phyloP scores from a whole-genome alignment of 371 early-diverging fungal genomes.

The Dichotomocladium elegans region DNA sequence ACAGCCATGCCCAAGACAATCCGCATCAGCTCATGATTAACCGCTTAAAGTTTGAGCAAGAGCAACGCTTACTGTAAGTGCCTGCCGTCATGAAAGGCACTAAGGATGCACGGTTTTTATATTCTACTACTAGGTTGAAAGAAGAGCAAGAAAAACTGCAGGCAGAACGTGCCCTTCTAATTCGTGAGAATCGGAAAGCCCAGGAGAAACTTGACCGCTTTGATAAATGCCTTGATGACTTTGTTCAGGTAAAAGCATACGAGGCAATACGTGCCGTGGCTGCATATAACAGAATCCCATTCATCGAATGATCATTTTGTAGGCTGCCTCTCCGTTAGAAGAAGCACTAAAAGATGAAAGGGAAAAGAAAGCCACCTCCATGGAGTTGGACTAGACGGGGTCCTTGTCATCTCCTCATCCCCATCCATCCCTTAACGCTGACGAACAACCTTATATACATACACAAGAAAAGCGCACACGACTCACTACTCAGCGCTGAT shows the following conservation, averaged over 20 bases:
- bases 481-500: no score
- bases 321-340: neutral
- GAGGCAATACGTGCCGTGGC: no score
- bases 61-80: slow-evolving; percentile 32
- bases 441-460: no score
- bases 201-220: slow-evolving; percentile 39
- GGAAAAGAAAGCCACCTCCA: neutral
- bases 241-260: slow-evolving; percentile 34
- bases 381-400: no score
- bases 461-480: neutral
- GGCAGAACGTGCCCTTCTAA: slow-evolving; percentile 24
- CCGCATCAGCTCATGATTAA: slow-evolving; percentile 43
- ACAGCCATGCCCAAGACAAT: slow-evolving; percentile 22
- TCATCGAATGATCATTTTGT: neutral
- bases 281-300: no score
- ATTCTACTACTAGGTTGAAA: slow-evolving; percentile 21
- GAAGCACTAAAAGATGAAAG: neutral
- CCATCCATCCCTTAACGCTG: no score
- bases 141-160: slow-evolving; percentile 36
- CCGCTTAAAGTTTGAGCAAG: slow-evolving; percentile 39
- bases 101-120: neutral
- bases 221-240: slow-evolving; percentile 39
- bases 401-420: no score
- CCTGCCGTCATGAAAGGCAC: neutral
- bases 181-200: slow-evolving; percentile 39